phyloP scores from a whole-genome alignment of 352 stramenopile genomes.

The Saprolegnia diclina region DNA sequence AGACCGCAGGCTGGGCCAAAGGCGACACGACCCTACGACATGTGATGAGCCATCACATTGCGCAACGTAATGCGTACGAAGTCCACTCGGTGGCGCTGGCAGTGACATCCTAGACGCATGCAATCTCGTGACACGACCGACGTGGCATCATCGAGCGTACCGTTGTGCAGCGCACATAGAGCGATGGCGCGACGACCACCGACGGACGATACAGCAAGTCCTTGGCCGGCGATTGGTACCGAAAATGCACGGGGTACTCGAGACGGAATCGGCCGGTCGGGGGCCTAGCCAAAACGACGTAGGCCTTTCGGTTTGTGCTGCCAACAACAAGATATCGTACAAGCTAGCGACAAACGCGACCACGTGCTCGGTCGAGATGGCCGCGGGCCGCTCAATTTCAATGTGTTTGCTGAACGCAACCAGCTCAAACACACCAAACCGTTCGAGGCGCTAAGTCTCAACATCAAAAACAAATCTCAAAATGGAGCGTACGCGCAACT shows the following conservation, averaged over 20 bases:
- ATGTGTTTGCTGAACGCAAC: conserved; percentile 26
- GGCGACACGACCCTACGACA: conserved; percentile 1
- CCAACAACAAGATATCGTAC: conserved; percentile 22
- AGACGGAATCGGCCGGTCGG: background rate
- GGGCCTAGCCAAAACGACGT: background rate
- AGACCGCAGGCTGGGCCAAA: background rate
- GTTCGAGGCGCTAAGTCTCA: conserved; percentile 31
- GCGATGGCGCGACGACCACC: conserved; percentile 28
- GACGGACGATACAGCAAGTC: conserved; percentile 28
- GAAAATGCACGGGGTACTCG: conserved; percentile 34
- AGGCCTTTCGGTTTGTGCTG: background rate
- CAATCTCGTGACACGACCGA: background rate
- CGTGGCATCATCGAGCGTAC: background rate
- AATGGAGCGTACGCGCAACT: conserved; percentile 32
- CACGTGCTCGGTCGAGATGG: conserved; percentile 21
- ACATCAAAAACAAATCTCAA: conserved; percentile 10
- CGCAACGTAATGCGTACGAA: background rate
- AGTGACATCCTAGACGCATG: background rate
- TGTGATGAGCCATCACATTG: background rate
- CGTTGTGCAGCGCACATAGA: conserved; percentile 25
- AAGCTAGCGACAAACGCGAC: conserved; percentile 28
- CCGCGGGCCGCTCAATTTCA: conserved; percentile 25
- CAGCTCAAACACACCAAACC: conserved; percentile 30
- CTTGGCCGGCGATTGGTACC: conserved; percentile 37
- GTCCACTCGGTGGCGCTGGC: background rate